Evolutionary conservation across 352 stramenopile genomes (phyloP), one percentile per base, ranked within the genome.

Genomic region (Pythium diclinum): DNA sequence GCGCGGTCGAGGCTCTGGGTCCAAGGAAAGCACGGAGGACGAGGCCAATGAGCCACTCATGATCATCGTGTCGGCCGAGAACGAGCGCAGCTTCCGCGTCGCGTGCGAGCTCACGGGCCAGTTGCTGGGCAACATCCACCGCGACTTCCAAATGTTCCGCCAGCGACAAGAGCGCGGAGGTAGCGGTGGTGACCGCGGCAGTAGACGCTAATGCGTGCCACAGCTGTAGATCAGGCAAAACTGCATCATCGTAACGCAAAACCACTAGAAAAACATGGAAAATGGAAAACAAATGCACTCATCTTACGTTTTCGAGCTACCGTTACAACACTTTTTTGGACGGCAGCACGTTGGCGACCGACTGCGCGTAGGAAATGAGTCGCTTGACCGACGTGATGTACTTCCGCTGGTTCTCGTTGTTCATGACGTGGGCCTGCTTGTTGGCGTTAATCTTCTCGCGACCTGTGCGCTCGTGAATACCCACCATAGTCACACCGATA

Each of bases 341-440:
- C 32, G 88, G 88, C 38, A 91, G 58, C 19, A 89, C 87, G 56
- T 80, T 90, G 5, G 87, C 85, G 62, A 95, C 76, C 10, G 85
- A 94, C 81, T 99, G 97, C 14, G 87, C 84, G 73, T 98, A 99
- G 61, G 90, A 99, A 69, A 99, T 97, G 36, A 99, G 83, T 9
- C 97, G 89, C 79, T 99, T 99, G 44, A 99, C 91, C 17, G 87
- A 98, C 47, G 97, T 99, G 57, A 99, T 87, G 75, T 99, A 99
- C 82, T 99, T 99, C 60, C 97, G 85, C 74, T 98, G 88, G 32
- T 93, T 76, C 76, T 99, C 97, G 71, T 98, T 98, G 89, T 99
- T 99, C 97, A 99, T 99, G 57, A 99, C 96, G 79, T 99, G 97
- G 19, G 97, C 97, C 65, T 99, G 96, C 75, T 99, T 99, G 76